These are phyloP conservation scores for Sicyos edulis DNA, from an alignment of 306 rosid species.

Conservation along the genomic window DNA sequence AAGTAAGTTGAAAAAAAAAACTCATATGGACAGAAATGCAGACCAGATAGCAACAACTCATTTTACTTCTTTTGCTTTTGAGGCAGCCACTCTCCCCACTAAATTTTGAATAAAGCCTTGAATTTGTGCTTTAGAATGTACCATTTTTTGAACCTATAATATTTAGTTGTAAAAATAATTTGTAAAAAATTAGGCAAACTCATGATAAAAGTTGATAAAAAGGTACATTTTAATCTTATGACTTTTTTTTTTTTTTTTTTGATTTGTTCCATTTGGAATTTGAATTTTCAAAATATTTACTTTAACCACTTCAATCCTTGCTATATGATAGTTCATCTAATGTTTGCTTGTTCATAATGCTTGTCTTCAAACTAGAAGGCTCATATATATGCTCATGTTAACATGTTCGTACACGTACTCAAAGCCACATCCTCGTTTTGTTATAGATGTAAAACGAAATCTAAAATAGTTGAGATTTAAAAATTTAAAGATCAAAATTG, in stretches of 20 bases:
- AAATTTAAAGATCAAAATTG: background rate
- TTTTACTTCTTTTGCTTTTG: constrained; percentile 46
- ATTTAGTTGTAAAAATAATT: too few species aligned
- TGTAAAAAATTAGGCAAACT: too few species aligned
- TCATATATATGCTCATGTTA: background rate
- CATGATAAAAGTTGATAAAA: too few species aligned
- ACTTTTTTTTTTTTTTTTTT: too few species aligned
- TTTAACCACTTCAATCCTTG: background rate
- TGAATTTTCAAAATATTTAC: too few species aligned
- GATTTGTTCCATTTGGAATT: too few species aligned
- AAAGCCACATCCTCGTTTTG: background rate
- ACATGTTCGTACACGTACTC: background rate
- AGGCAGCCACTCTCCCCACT: background rate
- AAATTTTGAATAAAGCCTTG: constrained; percentile 41
- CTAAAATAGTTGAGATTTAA: too few species aligned
- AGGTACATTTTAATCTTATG: too few species aligned
- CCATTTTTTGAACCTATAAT: constrained; percentile 19
- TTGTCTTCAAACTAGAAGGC: background rate
- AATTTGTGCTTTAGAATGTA: constrained; percentile 71
- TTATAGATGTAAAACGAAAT: background rate
- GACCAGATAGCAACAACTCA: constrained; percentile 63
- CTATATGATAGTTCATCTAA: background rate
- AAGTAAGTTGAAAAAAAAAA: constrained; percentile 54
- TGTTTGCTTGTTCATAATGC: background rate
- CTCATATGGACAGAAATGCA: constrained; percentile 28